Evolutionary conservation across 1,284 basidiomycete species (phyloP).

Genomic region (Amylostereum areolatum): DNA sequence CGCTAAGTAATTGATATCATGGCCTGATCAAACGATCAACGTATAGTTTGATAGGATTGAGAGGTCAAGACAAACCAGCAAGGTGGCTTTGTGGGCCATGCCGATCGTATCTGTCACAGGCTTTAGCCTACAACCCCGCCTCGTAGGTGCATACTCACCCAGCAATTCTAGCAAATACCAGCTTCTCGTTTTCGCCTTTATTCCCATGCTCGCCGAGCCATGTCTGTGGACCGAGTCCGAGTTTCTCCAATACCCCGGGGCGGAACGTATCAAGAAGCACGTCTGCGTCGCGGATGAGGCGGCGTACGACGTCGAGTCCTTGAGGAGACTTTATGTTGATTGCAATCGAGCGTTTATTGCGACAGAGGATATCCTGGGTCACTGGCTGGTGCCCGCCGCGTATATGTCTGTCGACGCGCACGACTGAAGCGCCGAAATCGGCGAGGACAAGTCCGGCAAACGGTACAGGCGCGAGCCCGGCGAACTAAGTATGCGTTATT

Average conservation of each 20-base stretch:
- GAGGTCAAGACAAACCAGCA: constrained; percentile 45
- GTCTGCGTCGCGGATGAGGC: constrained; percentile 63
- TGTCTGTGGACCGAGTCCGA: constrained; percentile 73
- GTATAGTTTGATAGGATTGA: background rate
- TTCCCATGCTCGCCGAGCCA: constrained; percentile 45
- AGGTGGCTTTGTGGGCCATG: constrained; percentile 60
- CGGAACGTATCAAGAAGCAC: constrained; percentile 81
- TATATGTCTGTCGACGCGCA: constrained; percentile 65
- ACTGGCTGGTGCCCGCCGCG: constrained; percentile 1
- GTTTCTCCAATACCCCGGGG: constrained; percentile 75
- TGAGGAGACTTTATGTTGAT: constrained; percentile 53
- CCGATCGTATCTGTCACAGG: background rate
- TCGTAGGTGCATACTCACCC: constrained; percentile 39
- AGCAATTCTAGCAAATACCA: constrained; percentile 62
- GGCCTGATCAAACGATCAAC: constrained; percentile 37
- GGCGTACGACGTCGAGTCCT: constrained; percentile 54
- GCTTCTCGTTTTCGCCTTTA: constrained; percentile 48
- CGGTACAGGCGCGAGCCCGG: constrained; percentile 79
- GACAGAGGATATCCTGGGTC: constrained; percentile 51
- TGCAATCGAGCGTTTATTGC: constrained; percentile 70
- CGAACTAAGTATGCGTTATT: constrained; percentile 46
- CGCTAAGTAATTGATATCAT: constrained; percentile 86
- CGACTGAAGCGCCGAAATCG: constrained; percentile 77
- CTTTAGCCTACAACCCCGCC: background rate
- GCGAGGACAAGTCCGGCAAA: constrained; percentile 78